A percentile compares a stretch with the other conserved stretches of the same genome.
phyloP scores from a whole-genome alignment of 148 eudicot genomes.

The Cornus kousa region DNA sequence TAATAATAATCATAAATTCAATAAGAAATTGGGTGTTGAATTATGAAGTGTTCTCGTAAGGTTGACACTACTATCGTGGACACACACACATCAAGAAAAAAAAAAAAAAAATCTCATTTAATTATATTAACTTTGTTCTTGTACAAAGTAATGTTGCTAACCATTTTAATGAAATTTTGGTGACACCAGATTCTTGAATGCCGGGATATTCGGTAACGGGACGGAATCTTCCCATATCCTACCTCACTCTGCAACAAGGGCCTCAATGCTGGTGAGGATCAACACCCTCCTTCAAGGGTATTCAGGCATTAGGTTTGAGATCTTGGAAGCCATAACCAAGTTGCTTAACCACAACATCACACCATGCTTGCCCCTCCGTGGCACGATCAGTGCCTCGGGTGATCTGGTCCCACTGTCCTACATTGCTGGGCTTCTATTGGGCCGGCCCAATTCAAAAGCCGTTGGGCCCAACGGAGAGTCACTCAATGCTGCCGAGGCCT shows the following conservation, averaged over 20 bases:
- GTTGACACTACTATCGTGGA: too few relatives aligned
- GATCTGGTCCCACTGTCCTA: constrained; percentile 35
- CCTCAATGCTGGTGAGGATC: constrained; percentile 34
- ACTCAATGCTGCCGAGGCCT: constrained; percentile 20
- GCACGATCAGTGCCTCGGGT: constrained; percentile 32
- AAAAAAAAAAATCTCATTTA: background rate
- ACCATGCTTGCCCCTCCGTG: constrained; percentile 37
- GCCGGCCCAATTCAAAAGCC: constrained; percentile 34
- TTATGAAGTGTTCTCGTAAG: too few relatives aligned
- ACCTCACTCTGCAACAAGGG: constrained; percentile 28
- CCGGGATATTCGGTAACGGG: constrained; percentile 32
- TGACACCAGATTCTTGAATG: constrained; percentile 28
- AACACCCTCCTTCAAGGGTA: constrained; percentile 39
- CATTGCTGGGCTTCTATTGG: constrained; percentile 33
- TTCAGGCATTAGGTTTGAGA: constrained; percentile 34
- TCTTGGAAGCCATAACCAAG: constrained; percentile 27
- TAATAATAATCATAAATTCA: too few relatives aligned
- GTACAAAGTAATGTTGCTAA: background rate
- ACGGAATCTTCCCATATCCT: constrained; percentile 28
- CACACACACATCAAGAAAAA: too few relatives aligned
- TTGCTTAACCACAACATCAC: constrained; percentile 36
- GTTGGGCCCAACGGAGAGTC: constrained; percentile 17
- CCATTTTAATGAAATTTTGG: too few relatives aligned
- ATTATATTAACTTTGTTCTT: too few relatives aligned
- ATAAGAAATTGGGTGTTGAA: too few relatives aligned